Base-by-base conservation (phyloP, 2,329 filamentous ascomycete species). In the Arthrobotrys sinensis region DNA sequence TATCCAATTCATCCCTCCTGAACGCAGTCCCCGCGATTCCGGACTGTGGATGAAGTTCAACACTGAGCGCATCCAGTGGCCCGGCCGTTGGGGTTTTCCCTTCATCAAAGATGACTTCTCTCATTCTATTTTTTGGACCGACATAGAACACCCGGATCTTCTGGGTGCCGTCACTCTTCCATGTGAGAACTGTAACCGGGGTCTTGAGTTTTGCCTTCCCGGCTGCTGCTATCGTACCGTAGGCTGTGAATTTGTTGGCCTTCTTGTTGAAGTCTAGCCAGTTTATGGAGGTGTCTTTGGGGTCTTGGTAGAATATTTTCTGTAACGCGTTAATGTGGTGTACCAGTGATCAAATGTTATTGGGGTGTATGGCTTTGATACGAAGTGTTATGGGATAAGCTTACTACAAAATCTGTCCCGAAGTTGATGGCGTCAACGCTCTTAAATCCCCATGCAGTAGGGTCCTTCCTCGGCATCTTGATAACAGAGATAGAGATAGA, bases 271-370 rank as follows among this genome's bases (percentile, higher is more conserved):
- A 52, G 6, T 21, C 48, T 8, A 52, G 19, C 48, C 48, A 52
- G 16, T 48, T 48, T 14, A 48, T 48, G 12, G 48, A 52, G 3
- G 5, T 1, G 6, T 52, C 48, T 11, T 32, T 21, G 4, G 16
- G 19, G 24, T 52, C 48, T 14, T 52, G 48, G 19, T 48, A 52
- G 16, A 28, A 52, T 10, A 52, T 32, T 21, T 52, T 52, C 48
- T 32, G n/a, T n/a, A n/a, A n/a, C n/a, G n/a, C n/a, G n/a, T n/a
- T n/a, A n/a, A n/a, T n/a, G n/a, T n/a, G n/a, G n/a, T n/a, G n/a
- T n/a, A n/a, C n/a, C n/a, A n/a, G n/a, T n/a, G n/a, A n/a, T n/a
- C n/a, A n/a, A n/a, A n/a, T n/a, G n/a, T n/a, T 8, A 28, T 28
- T 16, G 36, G 12, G 2, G 36, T 38, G n/a, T n/a, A n/a, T n/a